Base-by-base conservation (phyloP, 345 rosid genomes). In the Leavenworthia alabamica region DNA sequence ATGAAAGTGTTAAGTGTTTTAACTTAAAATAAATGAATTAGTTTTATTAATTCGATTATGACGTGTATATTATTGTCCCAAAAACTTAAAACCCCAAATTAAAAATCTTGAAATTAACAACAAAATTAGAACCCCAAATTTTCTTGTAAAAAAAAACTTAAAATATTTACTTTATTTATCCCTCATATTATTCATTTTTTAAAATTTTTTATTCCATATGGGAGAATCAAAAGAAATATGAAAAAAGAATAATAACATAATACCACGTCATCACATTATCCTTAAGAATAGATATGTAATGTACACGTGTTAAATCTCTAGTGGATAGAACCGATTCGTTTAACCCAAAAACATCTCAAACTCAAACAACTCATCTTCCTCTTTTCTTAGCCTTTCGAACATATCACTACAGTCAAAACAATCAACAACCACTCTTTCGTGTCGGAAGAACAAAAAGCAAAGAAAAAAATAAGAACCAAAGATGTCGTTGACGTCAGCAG, bases 401-500 rank as follows among this genome's bases (percentile, higher is more conserved):
- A 31, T 33, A 49, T 52, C 24, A 66, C 58, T 13, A 28, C 37
- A 61, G 49, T 35, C 49, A 43, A 51, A 50, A 56, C 48, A 58
- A 35, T 31, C 60, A 45, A 44, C 24, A 60, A n/a, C 47, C 62
- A 61, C 43, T 36, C 42, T 36, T 16, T 49, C 45, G 31, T 51
- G 42, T 55, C 35, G 41, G 17, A 33, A 68, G 3, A 53, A 61
- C 60, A 59, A 37, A 2, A 59, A 57, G 0, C n/a, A 40, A 15
- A 29, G 14, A 8, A 26, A 49, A 2, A 26, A 28, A 12, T 3
- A 23, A 31, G 4, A 7, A 3, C 4, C n/a, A 22, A 11, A 50
- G 35, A 72, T 65, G 67, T 56, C 76, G 2, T 80, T 88, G 86
- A 80, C 89, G 44, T 82, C 96, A 27, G 88, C 89, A 67, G 83